Evolutionary conservation across 345 rosid species (phyloP).

Genomic region (Populus euphratica): DNA sequence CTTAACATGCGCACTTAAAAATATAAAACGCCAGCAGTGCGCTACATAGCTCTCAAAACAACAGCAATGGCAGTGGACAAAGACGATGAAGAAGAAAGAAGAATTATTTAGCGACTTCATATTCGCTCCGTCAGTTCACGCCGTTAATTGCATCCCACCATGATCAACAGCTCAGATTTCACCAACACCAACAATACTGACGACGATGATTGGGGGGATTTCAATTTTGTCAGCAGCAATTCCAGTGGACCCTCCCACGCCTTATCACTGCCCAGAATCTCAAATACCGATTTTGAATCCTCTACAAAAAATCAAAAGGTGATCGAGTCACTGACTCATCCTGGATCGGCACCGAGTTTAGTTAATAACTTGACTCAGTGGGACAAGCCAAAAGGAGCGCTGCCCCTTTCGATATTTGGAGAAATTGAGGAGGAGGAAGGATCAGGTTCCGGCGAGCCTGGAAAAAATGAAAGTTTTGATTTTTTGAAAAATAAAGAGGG

Average conservation of each 20-base stretch:
- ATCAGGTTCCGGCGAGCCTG: constrained; percentile 31
- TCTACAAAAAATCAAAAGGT: neutral
- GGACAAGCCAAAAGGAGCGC: constrained; percentile 53
- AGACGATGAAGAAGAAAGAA: constrained; percentile 44
- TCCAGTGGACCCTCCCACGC: constrained; percentile 24
- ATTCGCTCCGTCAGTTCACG: constrained; percentile 24
- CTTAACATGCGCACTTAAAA: constrained; percentile 16
- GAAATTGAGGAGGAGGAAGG: constrained; percentile 39
- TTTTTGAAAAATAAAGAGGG: constrained; percentile 24
- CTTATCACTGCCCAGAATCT: constrained; percentile 25
- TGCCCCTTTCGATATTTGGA: constrained; percentile 88
- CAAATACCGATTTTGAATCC: constrained; percentile 1
- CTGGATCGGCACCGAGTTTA: constrained; percentile 34
- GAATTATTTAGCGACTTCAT: constrained; percentile 45
- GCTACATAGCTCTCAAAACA: neutral
- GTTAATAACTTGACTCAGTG: constrained; percentile 31
- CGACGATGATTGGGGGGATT: constrained; percentile 88
- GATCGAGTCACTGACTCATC: constrained; percentile 8
- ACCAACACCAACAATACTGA: constrained; percentile 9
- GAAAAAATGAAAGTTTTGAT: constrained; percentile 19
- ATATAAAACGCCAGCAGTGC: neutral
- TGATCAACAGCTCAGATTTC: constrained; percentile 36
- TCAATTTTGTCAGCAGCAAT: constrained; percentile 53
- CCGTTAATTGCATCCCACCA: constrained; percentile 2
- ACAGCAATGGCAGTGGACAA: constrained; percentile 20